Base-by-base conservation (phyloP, 2,329 filamentous ascomycete genomes). In the Aspergillus piperis region DNA sequence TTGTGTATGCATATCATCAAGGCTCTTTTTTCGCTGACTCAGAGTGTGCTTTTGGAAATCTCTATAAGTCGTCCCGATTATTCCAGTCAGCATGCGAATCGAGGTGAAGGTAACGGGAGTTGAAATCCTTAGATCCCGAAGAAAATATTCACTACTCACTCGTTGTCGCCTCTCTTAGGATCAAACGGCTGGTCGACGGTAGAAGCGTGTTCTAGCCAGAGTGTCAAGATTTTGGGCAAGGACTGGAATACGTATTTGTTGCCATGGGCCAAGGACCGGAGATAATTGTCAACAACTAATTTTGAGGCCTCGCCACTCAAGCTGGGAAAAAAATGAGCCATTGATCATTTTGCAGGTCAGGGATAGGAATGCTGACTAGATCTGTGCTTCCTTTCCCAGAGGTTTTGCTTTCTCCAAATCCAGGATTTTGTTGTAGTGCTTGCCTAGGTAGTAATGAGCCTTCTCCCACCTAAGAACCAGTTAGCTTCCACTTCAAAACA, bases 211-310 rank as follows among this genome's bases (percentile, higher is more conserved):
- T 97, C 94, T 39, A 99, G 82, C 94, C 96, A 99, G 2, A 99
- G 82, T 0, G 95, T 99, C 42, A 99, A 79, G 49, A 97, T 84
- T 63, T 96, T 90, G 0, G 95, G 96, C 36, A 99, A 81, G 0
- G 93, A 97, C 75, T 98, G 93, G 70, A 96, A 96, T 47, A 97
- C 86, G 75, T 98, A 97, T 77, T 98, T 99, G 50, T 92, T 95
- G 32, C 95, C 95, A 66, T 89, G 94, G 27, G 88, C 87, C 48
- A 97, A 84, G 2, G 93, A 96, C 27, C 94, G 87, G 48, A 96
- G 82, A 70, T 96, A 97, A 72, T 96, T 97, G 70, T 97, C 92
- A 65, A 98, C 91, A 38, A 99, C 91, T 15, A 97, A 83, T 71
- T 93, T 92, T 2, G 92, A 88, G 19, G 89, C 86, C 73, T 97